A percentile compares a stretch with the other conserved stretches of the same genome.
These are phyloP conservation scores for Candida hispaniensis DNA, from an alignment of 805 yeast genomes.

Conservation along the genomic window DNA sequence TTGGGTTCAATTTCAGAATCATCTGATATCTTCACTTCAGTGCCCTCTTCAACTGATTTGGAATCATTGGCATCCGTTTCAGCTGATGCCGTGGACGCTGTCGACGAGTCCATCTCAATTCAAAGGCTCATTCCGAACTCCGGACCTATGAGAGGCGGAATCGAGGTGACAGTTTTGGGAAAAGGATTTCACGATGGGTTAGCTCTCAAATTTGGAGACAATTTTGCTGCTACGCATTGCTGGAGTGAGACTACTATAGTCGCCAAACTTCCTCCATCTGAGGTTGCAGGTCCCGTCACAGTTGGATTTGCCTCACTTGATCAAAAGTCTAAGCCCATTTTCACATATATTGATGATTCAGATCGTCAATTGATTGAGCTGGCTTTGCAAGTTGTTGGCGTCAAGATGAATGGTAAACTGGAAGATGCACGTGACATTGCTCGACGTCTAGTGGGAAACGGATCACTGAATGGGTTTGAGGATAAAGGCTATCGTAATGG, in stretches of 20 bases:
- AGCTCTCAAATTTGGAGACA: constrained; percentile 70
- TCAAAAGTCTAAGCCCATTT: constrained; percentile 41
- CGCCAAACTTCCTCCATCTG: constrained; percentile 86
- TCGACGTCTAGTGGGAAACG: constrained; percentile 69
- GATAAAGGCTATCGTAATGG: background rate
- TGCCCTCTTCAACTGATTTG: constrained; percentile 4
- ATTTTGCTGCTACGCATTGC: constrained; percentile 64
- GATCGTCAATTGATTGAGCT: constrained; percentile 90
- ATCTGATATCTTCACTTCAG: constrained; percentile 8
- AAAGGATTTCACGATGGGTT: constrained; percentile 76
- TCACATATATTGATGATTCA: constrained; percentile 90
- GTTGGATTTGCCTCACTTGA: constrained; percentile 65
- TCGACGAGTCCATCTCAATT: constrained; percentile 35
- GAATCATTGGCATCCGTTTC: constrained; percentile 11
- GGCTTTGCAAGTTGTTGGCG: constrained; percentile 91
- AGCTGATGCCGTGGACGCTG: no score
- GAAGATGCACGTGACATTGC: constrained; percentile 95
- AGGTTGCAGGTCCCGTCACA: constrained; percentile 80
- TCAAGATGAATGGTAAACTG: constrained; percentile 90
- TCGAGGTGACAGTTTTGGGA: constrained; percentile 86
- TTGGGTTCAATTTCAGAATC: constrained; percentile 13
- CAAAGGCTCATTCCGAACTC: constrained; percentile 89
- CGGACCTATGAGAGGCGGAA: constrained; percentile 94
- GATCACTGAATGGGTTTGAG: constrained; percentile 2
- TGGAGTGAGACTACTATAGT: constrained; percentile 95